These are phyloP conservation scores for Cryphonectria naterciae DNA, from an alignment of 2,329 filamentous ascomycete species.

Conservation along the genomic window DNA sequence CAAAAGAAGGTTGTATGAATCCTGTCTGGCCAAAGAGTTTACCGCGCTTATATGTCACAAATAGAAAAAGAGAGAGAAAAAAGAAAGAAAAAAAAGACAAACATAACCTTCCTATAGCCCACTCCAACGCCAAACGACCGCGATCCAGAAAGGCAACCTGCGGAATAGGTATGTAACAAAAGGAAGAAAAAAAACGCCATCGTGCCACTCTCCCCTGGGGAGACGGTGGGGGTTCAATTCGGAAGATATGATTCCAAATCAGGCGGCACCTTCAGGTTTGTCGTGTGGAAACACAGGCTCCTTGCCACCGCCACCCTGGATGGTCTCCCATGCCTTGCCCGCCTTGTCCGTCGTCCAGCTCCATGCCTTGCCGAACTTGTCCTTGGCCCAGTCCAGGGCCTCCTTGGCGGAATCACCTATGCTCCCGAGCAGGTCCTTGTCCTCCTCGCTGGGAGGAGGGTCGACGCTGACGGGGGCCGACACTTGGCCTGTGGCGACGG, in stretches of 20 bases:
- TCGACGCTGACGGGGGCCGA: slow-evolving; percentile 34
- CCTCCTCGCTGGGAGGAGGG: slow-evolving; percentile 32
- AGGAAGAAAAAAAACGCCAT: background rate
- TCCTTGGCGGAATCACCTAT: slow-evolving; percentile 38
- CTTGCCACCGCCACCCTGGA: slow-evolving; percentile 38
- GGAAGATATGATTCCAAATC: background rate
- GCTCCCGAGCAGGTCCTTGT: slow-evolving; percentile 38
- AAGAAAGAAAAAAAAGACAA: background rate
- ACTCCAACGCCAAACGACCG: background rate
- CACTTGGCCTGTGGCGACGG: slow-evolving; percentile 32
- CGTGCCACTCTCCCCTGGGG: too few relatives aligned
- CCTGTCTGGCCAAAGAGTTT: background rate
- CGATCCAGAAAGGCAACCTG: background rate
- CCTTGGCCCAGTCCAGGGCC: slow-evolving; percentile 57
- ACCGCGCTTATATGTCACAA: background rate
- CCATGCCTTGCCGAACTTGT: slow-evolving; percentile 52
- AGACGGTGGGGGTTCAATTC: too few relatives aligned
- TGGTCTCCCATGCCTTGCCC: slow-evolving; percentile 50
- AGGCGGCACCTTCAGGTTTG: background rate
- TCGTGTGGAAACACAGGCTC: background rate
- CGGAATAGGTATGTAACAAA: background rate
- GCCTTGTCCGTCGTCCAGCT: slow-evolving; percentile 55
- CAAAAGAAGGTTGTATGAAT: background rate
- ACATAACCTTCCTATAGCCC: background rate
- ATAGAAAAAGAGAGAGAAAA: background rate